These are phyloP conservation scores for Forsythia suspensa DNA, from an alignment of 257 asterid species.

Conservation along the genomic window DNA sequence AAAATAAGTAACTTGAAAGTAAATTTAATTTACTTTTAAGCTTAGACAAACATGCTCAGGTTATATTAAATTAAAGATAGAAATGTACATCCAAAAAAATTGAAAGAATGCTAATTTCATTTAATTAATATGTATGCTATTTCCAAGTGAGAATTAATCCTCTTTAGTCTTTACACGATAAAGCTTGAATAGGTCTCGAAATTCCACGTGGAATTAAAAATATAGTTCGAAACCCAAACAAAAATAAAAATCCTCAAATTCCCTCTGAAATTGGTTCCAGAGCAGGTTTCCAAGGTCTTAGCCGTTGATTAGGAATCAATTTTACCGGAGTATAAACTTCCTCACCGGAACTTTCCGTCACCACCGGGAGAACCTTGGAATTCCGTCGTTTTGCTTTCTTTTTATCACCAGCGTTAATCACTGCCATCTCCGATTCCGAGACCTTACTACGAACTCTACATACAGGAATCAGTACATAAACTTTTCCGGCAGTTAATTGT, in stretches of 20 bases:
- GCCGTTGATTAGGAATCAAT: constrained; percentile 10
- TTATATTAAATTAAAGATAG: too few relatives aligned
- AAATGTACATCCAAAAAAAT: too few relatives aligned
- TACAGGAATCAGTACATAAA: constrained; percentile 36
- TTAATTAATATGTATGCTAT: too few relatives aligned
- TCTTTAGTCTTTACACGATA: neutral
- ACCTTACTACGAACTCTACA: constrained; percentile 29
- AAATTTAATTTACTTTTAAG: too few relatives aligned
- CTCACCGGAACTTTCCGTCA: constrained; percentile 11
- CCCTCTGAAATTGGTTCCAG: constrained; percentile 46
- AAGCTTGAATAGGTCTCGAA: neutral
- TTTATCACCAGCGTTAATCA: constrained; percentile 14
- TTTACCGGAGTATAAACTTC: neutral
- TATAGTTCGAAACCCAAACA: constrained; percentile 1
- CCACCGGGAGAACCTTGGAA: constrained; percentile 38
- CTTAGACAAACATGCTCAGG: too few relatives aligned
- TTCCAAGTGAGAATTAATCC: too few relatives aligned
- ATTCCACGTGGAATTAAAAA: neutral
- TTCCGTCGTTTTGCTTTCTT: constrained; percentile 29
- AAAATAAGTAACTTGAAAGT: too few relatives aligned
- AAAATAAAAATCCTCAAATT: neutral
- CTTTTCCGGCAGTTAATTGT: constrained; percentile 15
- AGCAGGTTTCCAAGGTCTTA: constrained; percentile 45
- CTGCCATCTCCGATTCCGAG: constrained; percentile 40
- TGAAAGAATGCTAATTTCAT: too few relatives aligned